Evolutionary conservation across 768 basidiomycete species (phyloP), one percentile per base, ranked within the genome.

Genomic region (Phanerodontia chrysosporium): DNA sequence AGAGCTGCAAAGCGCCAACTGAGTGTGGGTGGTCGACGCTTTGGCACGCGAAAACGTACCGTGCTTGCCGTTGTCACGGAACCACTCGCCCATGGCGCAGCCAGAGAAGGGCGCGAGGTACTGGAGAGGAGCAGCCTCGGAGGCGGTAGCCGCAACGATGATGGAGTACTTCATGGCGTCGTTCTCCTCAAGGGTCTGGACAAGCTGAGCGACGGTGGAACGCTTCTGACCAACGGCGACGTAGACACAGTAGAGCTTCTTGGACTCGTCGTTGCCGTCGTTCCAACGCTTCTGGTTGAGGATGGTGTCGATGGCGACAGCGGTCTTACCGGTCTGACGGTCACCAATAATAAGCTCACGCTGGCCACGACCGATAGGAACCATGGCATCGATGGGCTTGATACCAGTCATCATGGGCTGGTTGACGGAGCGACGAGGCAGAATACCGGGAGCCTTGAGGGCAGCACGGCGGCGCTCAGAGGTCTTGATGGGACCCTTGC

Each of bases 211-310:
- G 66, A 98, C 94, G 68, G 97, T 98, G 21, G 96, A 98, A 73
- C 97, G 93, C 82, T 99, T 99, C 83, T 98, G 97, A 67, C 97
- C 97, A 64, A 99, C 80, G 69, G 97, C 97, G 67, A 99, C 97
- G 77, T 99, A 99, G 75, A 99, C 96, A 82, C 97, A 99, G 86
- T 98, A 98, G 58, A 99, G 87, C 79, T 98, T 99, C 87, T 97
- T 93, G 65, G 74, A 78, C 81, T 99, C 97, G 66, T 99, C 97
- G 70, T 89, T 82, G 64, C 95, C 96, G 65, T 98, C 95, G 71
- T 99, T 99, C 96, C 95, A 99, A 72, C 94, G 83, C 87, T 92
- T 98, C 81, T 99, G 97, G 89, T 99, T 99, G 67, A 99, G 93
- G 73, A 99, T 99, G 73, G 97, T 97, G 82, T 99, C 97, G 78